Base-by-base conservation (phyloP, 768 basidiomycete species). In the Leccinum pellstonianum region DNA sequence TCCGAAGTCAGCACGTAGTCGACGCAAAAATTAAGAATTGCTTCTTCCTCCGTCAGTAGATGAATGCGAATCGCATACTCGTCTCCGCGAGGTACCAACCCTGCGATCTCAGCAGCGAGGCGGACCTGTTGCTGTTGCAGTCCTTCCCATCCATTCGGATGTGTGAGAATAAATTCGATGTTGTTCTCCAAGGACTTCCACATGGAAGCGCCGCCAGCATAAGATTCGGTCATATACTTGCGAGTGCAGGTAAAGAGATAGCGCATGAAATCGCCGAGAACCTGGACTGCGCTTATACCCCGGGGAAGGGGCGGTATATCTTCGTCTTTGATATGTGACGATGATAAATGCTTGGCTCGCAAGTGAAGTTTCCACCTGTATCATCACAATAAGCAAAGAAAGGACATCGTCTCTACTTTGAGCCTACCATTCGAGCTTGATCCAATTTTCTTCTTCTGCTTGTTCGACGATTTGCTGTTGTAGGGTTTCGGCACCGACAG, bases 401-500 rank as follows among this genome's bases (percentile, higher is more conserved):
- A 3, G 31, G 14, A 27, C 5, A 29, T 10, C 11, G 14, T 33
- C 41, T 43, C n/a, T 19, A 19, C 41, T 10, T 5, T 12, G 23
- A 12, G 4, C 63, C 56, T 35, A 78, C 79, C 78, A 78, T 67
- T 79, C 77, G 1, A 76, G 72, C 59, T 76, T 82, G n/a, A 59
- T 53, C 78, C 64, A 69, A n/a, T 57, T 52, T 53, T 75, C 71
- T 0, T 79, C 76, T 46, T 77, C 76, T 1, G 79, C 80, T 50
- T 69, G 60, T 4, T 76, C 76, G n/a, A 76, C 64, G 23, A 76
- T 65, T 8, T 71, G 69, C 33, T 75, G 72, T 15, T 74, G 68
- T 17, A 64, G 25, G 0, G 80, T 75, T 56, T 81, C 81, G 2
- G 79, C 80, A 0, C 82, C 82, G 5, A 77, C 68, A 0, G 81